Evolutionary conservation across 1,284 basidiomycete species (phyloP), one percentile per base, ranked within the genome.

Genomic region (Pseudozyma thailandica): DNA sequence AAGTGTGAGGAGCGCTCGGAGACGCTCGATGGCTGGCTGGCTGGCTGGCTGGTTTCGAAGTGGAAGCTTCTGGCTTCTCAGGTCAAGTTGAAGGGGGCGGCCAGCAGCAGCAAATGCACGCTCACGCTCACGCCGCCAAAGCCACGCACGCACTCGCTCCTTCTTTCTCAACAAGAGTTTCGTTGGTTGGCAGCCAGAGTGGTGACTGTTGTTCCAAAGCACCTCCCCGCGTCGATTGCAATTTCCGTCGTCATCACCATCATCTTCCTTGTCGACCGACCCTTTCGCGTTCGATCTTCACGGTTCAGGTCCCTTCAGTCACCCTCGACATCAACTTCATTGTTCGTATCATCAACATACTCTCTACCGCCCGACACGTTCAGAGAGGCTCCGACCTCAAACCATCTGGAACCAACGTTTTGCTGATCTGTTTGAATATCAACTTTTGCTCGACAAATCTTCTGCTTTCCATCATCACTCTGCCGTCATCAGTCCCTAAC

Each of bases 141-240:
- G 10, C 6, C 50, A 41, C 47, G 26, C 57, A 37, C 37, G 26
- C 58, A 39, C 15, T 18, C 28, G 18, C 27, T 18, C 21, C 38
- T 3, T 25, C 26, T 12, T 31, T 38, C 49, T 50, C 46, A 50
- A 42, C 50, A 33, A 41, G 45, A 48, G 45, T 56, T 63, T 62
- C 52, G 42, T 42, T 55, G 27, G 20, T 23, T 49, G n/a, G 23
- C 31, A 28, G 26, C n/a, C 23, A 23, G 18, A 16, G 20, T 35
- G 26, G 12, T 30, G n/a, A 39, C 38, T 55, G 44, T 45, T 43
- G 49, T 56, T 50, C 30, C 43, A 50, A 49, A 21, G 38, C 38
- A 43, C 45, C 45, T 56, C 47, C 43, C 60, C 60, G 60, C 60
- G 60, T 62, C 45, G 38, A 51, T n/a, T 45, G 43, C 38, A 49